Evolutionary conservation across 2,329 filamentous ascomycete species (phyloP).

Genomic region (Clathrospora elynae): DNA sequence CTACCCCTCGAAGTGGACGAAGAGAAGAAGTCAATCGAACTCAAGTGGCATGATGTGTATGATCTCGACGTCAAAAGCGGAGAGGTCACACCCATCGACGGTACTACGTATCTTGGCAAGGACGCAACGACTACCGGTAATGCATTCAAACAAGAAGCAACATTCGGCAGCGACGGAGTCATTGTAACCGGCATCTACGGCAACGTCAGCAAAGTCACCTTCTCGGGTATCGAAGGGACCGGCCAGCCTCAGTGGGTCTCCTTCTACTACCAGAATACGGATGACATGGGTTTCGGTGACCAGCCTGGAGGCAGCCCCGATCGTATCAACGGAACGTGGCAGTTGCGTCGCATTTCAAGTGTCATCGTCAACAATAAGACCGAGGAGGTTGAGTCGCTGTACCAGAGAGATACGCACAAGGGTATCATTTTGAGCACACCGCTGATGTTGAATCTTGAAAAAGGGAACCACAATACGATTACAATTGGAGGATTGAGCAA

Average conservation of each 20-base stretch:
- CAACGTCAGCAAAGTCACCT: conserved; percentile 61
- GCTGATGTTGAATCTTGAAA: conserved; percentile 58
- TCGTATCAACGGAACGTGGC: conserved; percentile 64
- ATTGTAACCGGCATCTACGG: conserved; percentile 61
- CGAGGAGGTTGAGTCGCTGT: conserved; percentile 57
- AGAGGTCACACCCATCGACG: conserved; percentile 54
- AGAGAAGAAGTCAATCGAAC: conserved; percentile 54
- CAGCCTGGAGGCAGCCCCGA: conserved; percentile 62
- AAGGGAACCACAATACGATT: conserved; percentile 63
- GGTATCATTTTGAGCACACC: conserved; percentile 64
- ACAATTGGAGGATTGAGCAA: conserved; percentile 63
- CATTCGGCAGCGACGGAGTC: conserved; percentile 55
- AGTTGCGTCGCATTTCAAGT: conserved; percentile 64
- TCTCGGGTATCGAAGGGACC: conserved; percentile 55
- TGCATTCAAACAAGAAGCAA: conserved; percentile 63
- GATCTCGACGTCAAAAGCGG: conserved; percentile 61
- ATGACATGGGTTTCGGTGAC: conserved; percentile 65
- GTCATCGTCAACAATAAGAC: conserved; percentile 63
- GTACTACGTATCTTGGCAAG: conserved; percentile 55
- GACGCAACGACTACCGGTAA: conserved; percentile 54
- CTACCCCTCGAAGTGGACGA: conserved; percentile 61
- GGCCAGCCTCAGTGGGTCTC: conserved; percentile 63
- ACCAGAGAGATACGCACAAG: conserved; percentile 63
- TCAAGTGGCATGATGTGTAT: conserved; percentile 63
- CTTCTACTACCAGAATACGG: conserved; percentile 64